phyloP scores from a whole-genome alignment of 805 yeast species.

The Saccharomycopsis sp. region DNA sequence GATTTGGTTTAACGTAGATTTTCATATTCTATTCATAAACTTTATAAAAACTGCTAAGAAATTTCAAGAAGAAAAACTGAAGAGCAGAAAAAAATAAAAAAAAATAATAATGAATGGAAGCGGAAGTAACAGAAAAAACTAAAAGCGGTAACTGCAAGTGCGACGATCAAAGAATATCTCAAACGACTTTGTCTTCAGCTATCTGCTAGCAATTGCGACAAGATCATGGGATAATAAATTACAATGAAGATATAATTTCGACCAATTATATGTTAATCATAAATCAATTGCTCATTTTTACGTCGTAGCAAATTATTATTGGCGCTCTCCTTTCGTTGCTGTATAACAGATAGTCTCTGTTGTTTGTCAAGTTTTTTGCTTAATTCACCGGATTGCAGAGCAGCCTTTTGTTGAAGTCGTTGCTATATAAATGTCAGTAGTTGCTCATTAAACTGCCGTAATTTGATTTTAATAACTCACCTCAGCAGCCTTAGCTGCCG shows the following conservation, averaged over 20 bases:
- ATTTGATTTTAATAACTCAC: slow-evolving; percentile 1
- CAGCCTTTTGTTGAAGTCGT: not conserved
- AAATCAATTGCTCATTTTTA: not conserved
- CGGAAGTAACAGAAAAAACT: not conserved
- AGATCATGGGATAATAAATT: no score
- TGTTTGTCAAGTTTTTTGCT: slow-evolving; percentile 1
- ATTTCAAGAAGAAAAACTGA: not conserved
- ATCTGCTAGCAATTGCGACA: no score
- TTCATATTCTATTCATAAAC: slow-evolving; percentile 27
- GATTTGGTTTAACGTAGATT: slow-evolving; percentile 30
- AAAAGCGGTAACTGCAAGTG: not conserved
- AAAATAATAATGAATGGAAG: not conserved
- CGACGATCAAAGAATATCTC: not conserved
- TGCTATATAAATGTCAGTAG: not conserved
- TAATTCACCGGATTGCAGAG: not conserved
- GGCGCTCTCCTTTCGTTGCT: slow-evolving; percentile 8
- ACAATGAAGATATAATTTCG: not conserved
- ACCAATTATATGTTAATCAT: not conserved
- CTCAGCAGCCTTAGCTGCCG: slow-evolving; percentile 21
- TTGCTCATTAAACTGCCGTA: not conserved
- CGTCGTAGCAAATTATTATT: not conserved
- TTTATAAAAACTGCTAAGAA: not conserved
- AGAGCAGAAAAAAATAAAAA: not conserved
- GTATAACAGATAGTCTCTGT: not conserved
- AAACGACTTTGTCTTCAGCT: not conserved